Percentiles rank a stretch among this genome's conserved stretches.
These are phyloP conservation scores for Acacia concinna DNA, from an alignment of 331 rosid genomes.

Conservation along the genomic window DNA sequence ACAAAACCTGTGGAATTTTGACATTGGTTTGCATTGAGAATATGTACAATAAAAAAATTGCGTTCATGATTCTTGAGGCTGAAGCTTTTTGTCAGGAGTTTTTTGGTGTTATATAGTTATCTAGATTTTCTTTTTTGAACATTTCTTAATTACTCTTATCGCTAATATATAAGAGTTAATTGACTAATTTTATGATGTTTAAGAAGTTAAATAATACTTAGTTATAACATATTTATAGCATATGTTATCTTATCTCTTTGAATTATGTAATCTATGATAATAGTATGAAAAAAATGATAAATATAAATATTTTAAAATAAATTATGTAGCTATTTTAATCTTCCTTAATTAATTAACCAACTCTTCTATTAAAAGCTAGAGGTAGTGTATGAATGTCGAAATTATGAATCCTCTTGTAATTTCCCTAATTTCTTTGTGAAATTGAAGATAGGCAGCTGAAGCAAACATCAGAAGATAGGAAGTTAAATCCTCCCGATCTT, in stretches of 20 bases:
- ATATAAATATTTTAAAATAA: too few relatives aligned
- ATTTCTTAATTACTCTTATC: not conserved
- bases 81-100: not conserved
- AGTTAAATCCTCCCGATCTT: too few relatives aligned
- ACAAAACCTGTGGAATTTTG: not conserved
- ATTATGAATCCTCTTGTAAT: not conserved
- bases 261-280: too few relatives aligned
- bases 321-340: too few relatives aligned
- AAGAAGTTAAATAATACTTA: too few relatives aligned
- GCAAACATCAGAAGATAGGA: not conserved
- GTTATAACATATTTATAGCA: too few relatives aligned
- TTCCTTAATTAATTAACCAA: too few relatives aligned
- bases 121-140: not conserved
- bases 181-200: too few relatives aligned
- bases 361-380: too few relatives aligned
- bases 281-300: too few relatives aligned
- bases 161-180: too few relatives aligned
- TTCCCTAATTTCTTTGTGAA: not conserved
- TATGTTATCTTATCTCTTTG: too few relatives aligned
- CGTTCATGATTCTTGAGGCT: not conserved
- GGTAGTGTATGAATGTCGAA: not conserved
- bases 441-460: not conserved
- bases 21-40: not conserved
- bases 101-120: not conserved
- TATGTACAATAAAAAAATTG: not conserved